Conservation (phyloP, 352 stramenopile genomes). For the Pythium brachiatum region DNA sequence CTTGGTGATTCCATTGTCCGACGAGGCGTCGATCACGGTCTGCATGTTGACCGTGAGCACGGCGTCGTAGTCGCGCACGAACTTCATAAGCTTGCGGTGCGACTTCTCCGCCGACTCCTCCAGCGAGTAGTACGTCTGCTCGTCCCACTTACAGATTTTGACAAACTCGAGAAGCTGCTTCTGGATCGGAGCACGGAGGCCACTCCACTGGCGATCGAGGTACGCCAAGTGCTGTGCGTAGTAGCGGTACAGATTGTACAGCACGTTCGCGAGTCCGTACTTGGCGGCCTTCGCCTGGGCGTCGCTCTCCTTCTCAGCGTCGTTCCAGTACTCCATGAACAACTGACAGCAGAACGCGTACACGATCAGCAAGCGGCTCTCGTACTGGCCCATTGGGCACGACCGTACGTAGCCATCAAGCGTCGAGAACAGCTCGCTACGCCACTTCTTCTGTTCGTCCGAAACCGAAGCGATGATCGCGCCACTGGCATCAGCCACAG, state of each 20-base stretch:
- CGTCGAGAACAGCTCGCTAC: constrained; percentile 82
- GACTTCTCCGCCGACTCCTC: constrained; percentile 97
- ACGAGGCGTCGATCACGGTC: constrained; percentile 86
- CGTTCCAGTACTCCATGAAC: constrained; percentile 72
- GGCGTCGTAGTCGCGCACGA: constrained; percentile 91
- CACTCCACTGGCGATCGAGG: constrained; percentile 79
- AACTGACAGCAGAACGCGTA: constrained; percentile 86
- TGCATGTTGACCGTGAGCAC: constrained; percentile 82
- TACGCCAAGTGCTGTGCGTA: constrained; percentile 92
- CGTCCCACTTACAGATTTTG: constrained; percentile 99
- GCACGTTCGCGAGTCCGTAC: constrained; percentile 79
- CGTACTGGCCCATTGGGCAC: constrained; percentile 90
- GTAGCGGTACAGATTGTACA: constrained; percentile 94
- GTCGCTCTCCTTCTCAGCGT: constrained; percentile 6
- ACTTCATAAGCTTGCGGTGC: constrained; percentile 98
- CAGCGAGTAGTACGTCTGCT: constrained; percentile 99
- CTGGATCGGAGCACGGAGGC: constrained; percentile 93
- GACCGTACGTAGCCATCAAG: constrained; percentile 91
- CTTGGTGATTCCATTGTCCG: constrained; percentile 78
- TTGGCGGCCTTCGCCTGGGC: constrained; percentile 20
- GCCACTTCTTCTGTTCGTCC: constrained; percentile 61
- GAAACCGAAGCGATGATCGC: background rate
- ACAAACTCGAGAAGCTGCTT: constrained; percentile 97
- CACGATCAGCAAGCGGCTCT: constrained; percentile 86
- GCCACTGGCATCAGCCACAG: background rate